Evolutionary conservation across 1,139 yeast species (phyloP), one percentile per base, ranked within the genome.

Genomic region (Pichia sp.): DNA sequence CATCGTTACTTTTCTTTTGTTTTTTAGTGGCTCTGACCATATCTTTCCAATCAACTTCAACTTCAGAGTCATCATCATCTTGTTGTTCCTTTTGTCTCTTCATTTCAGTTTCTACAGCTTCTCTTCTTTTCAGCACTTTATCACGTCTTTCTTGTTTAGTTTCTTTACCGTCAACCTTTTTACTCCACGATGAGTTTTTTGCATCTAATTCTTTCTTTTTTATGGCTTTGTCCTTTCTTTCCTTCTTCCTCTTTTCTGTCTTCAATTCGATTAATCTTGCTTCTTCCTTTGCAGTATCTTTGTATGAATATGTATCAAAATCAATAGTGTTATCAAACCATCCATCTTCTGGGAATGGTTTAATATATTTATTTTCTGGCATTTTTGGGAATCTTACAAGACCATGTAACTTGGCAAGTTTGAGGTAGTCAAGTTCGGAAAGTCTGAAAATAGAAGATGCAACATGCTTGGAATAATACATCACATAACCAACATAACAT

Each of bases 361-460:
- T 59, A 2, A 85, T 70, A 57, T 75, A 72, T 49, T 70, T 73
- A 22, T 88, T 73, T 63, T 94, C 99, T 0, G 99, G 99, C 98
- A 94, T 94, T 57, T 83, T 81, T 8, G 99, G 99, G 46, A 93
- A 68, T 57, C 97, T 74, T 41, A 88, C 67, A 14, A 94, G 67
- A 1, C 96, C 96, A 66, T 86, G 90, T 69, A 86, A 74, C 54
- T 73, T 76, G 1, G 95, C 96, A 14, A 85, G 55, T 0, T 84
- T 86, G 27, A 83, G 65, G 58, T 86, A 84, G 62, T 91, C 95
- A 50, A 94, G 67, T 10, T 80, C 70, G 40, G 79, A 77, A 19
- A 87, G 60, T 53, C 99, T 73, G 69, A 94, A 94, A 33, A 94
- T 93, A 0, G 97, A 90, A 11, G 85, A 74, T 0, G 97, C 96